Percentiles rank a stretch among this genome's conserved stretches.
phyloP scores from a whole-genome alignment of 305 asterid genomes.

The Striga hermonthica region DNA sequence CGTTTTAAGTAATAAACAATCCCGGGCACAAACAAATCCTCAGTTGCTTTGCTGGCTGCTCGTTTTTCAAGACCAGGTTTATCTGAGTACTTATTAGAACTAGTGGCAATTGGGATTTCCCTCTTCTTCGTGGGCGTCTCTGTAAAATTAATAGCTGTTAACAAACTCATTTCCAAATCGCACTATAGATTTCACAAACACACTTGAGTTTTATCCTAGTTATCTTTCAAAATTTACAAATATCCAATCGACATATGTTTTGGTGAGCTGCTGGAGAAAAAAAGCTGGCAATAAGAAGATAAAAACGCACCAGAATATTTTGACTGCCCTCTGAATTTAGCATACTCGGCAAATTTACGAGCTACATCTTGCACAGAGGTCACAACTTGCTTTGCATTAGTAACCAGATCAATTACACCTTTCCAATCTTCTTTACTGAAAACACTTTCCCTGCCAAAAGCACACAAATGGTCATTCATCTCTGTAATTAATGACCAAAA shows the following conservation, averaged over 20 bases:
- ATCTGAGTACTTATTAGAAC: conserved; percentile 27
- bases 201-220: neutral
- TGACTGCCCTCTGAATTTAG: conserved; percentile 60
- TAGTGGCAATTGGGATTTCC: conserved; percentile 26
- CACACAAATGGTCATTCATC: conserved; percentile 19
- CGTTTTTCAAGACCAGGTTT: conserved; percentile 29
- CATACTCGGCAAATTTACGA: conserved; percentile 72
- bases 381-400: conserved; percentile 86
- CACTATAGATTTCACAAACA: neutral
- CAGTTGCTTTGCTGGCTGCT: conserved; percentile 29
- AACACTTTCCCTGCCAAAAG: conserved; percentile 59
- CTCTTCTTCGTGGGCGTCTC: conserved; percentile 32
- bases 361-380: conserved; percentile 86
- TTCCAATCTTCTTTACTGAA: conserved; percentile 79
- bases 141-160: conserved; percentile 27
- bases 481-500: neutral
- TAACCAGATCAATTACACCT: conserved; percentile 60
- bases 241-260: neutral
- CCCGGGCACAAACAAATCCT: conserved; percentile 74
- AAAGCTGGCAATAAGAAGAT: neutral
- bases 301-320: conserved; percentile 45
- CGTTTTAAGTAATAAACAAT: conserved; percentile 63
- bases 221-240: neutral
- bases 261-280: neutral
- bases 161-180: neutral